Base-by-base conservation (phyloP, 176 grass and related monocot species). In the Leersia perrieri region DNA sequence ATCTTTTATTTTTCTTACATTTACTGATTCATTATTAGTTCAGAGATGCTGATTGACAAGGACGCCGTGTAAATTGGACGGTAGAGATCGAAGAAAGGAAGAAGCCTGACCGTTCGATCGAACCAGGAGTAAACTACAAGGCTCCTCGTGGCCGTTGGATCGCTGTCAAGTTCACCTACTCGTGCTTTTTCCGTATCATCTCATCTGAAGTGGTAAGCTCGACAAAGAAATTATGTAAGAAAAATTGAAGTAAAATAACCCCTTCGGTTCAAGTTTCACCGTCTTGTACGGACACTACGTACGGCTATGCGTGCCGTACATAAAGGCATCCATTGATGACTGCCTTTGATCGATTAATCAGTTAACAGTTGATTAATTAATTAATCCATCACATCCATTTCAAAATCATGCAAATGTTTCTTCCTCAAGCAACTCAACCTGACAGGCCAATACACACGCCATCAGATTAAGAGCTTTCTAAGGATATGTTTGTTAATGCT, bases 361-460 rank as follows among this genome's bases (percentile, higher is more conserved):
- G 42, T 18, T 16, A 23, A 35, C 20, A 7, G 47, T 20, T 51
- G 14, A 51, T 51, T 51, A 1, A 10, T 51, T 51, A 1, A 10
- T 15, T 62, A 4, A 28, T 10, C 22, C 34, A 63, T 82, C 28
- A 42, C 79, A 11, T 72, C 23, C 14, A 20, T 41, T 29, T 7
- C 20, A 20, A 70, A 61, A 41, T 33, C 33, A 5, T 5, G n/a
- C 3, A 10, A 40, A 33, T 13, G 57, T 16, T 69, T 61, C 29
- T 34, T n/a, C 2, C 18, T 10, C 73, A 77, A 78, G 74, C 74
- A 78, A 78, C 74, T 51, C 2, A 32, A 68, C 22, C 27, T 9
- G 14, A 71, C 30, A 71, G 29, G 82, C 16, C 53, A 78, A 20
- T 60, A 2, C 70, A 11, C 11, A 18, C 26, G 35, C 42, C 32